These are phyloP conservation scores for Botrytis paeoniae DNA, from an alignment of 2,329 filamentous ascomycete species.

Conservation along the genomic window DNA sequence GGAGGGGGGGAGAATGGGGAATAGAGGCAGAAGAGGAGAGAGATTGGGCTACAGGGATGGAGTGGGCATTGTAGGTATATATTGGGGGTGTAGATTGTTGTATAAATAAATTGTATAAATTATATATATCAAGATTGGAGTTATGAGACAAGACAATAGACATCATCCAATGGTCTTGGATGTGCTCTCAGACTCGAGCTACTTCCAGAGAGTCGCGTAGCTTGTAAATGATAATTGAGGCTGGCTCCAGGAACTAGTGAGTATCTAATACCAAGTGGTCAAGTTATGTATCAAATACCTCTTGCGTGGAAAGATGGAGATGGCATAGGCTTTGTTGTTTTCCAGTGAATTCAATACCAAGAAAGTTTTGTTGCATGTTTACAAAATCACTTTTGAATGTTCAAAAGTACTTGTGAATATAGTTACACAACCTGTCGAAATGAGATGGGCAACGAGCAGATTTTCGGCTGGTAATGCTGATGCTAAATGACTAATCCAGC, in stretches of 20 bases:
- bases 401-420: background rate
- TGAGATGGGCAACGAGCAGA: background rate
- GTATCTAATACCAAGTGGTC: too few relatives aligned
- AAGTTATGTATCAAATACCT: background rate
- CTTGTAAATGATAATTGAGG: background rate
- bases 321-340: fast-evolving
- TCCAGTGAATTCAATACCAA: background rate
- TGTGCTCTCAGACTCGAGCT: background rate
- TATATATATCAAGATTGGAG: background rate
- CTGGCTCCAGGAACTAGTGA: too few relatives aligned
- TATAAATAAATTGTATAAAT: background rate
- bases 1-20: fast-evolving
- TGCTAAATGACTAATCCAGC: background rate
- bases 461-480: background rate
- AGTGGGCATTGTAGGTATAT: background rate
- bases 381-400: background rate
- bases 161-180: too few relatives aligned
- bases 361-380: background rate
- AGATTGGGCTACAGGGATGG: background rate
- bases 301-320: background rate
- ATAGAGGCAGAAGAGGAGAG: background rate
- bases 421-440: background rate
- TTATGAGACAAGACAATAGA: background rate
- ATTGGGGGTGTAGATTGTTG: background rate
- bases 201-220: background rate